Conservation (phyloP, 2,329 filamentous ascomycete genomes). For the Phyllosticta paracitricarpa region DNA sequence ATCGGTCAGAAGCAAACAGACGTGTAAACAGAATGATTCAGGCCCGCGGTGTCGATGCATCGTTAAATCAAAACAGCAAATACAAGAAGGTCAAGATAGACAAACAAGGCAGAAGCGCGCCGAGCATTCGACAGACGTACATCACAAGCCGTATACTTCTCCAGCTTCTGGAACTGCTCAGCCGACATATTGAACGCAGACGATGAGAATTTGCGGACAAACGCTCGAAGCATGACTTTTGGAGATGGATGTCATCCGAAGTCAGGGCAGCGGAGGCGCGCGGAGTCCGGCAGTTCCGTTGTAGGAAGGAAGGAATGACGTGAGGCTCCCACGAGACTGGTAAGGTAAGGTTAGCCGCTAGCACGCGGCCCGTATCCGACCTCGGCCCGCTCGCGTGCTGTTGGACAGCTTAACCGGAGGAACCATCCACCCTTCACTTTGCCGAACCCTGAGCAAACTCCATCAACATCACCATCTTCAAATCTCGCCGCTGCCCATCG, state of each 20-base stretch:
- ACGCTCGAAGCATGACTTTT: background rate
- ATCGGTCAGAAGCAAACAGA: background rate
- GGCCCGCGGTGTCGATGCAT: background rate
- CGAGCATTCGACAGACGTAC: constrained; percentile 14
- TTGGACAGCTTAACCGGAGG: background rate
- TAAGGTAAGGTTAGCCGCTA: background rate
- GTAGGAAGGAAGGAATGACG: background rate
- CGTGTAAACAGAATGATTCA: background rate
- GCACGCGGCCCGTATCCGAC: background rate
- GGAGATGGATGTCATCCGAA: background rate
- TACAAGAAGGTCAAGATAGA: background rate
- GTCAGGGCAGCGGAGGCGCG: background rate
- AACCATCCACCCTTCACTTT: background rate
- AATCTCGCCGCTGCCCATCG: background rate
- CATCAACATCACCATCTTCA: background rate
- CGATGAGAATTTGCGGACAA: background rate
- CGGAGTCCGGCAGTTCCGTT: background rate
- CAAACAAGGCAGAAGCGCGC: background rate
- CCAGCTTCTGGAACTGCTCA: constrained; percentile 15
- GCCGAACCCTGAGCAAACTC: background rate
- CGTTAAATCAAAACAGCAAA: background rate
- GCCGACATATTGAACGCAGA: constrained; percentile 6
- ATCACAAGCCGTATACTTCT: constrained; percentile 22
- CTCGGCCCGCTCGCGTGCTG: background rate
- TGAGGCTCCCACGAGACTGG: background rate